Conservation (phyloP, 495 filamentous ascomycete species). For the Penicillium argentinense region DNA sequence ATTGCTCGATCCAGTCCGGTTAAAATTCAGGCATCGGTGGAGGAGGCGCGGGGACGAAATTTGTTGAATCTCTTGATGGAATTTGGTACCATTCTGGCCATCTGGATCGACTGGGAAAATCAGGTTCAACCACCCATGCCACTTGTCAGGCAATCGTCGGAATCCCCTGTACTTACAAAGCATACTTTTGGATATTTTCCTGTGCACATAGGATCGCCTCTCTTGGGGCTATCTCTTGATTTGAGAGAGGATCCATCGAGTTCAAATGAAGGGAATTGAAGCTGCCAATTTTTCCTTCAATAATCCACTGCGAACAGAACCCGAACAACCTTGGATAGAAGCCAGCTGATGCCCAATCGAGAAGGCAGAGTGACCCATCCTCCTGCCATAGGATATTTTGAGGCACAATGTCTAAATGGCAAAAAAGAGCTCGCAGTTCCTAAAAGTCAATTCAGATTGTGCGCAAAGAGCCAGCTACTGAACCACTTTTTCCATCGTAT, state of each 20-base stretch:
- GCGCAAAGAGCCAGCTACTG: conserved; percentile 20
- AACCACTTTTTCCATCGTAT: conserved; percentile 25
- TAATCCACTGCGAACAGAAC: conserved; percentile 24
- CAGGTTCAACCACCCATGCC: too few relatives aligned
- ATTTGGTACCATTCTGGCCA: not conserved
- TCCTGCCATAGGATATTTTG: conserved; percentile 26
- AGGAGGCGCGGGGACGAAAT: not conserved
- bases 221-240: conserved; percentile 19
- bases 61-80: not conserved
- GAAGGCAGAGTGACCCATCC: conserved; percentile 21
- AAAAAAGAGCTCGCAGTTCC: conserved; percentile 18
- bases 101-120: not conserved
- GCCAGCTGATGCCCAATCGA: conserved; percentile 31
- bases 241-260: conserved; percentile 14
- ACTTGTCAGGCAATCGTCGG: not conserved
- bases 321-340: conserved; percentile 30
- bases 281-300: conserved; percentile 24
- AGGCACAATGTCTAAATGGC: conserved; percentile 28
- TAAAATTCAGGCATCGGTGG: conserved; percentile 3
- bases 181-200: conserved; percentile 24
- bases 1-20: not conserved
- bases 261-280: conserved; percentile 24
- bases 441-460: conserved; percentile 16
- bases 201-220: conserved; percentile 12
- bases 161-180: conserved; percentile 22